phyloP scores from a whole-genome alignment of 2,329 filamentous ascomycete species.

The Aspergillus vadensis region DNA sequence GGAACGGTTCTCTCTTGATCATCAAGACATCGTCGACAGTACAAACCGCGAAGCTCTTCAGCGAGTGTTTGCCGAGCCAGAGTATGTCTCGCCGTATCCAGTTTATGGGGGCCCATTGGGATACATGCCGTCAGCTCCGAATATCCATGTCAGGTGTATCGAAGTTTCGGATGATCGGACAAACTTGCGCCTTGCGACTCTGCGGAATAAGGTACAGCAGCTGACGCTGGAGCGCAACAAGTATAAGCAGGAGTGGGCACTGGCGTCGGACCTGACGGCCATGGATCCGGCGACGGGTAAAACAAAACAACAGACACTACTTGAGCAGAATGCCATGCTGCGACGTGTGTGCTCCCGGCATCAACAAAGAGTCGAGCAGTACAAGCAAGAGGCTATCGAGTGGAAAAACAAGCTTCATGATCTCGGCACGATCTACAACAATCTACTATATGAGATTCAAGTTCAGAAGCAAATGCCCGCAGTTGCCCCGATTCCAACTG shows the following conservation, averaged over 20 bases:
- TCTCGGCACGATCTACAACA: slow-evolving; percentile 28
- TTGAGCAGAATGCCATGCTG: slow-evolving; percentile 26
- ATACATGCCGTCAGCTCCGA: slow-evolving; percentile 35
- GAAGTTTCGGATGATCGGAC: slow-evolving; percentile 27
- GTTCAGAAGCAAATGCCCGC: slow-evolving; percentile 20
- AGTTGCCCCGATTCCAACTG: slow-evolving; percentile 21
- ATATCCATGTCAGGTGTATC: slow-evolving; percentile 31
- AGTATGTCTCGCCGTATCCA: slow-evolving; percentile 38
- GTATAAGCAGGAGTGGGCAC: slow-evolving; percentile 28
- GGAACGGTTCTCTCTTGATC: slow-evolving; percentile 24
- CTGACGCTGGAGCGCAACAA: slow-evolving; percentile 34
- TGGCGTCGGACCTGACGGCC: slow-evolving; percentile 19
- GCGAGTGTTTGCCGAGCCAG: slow-evolving; percentile 19
- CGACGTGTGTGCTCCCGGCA: slow-evolving; percentile 29
- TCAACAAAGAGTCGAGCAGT: slow-evolving; percentile 26
- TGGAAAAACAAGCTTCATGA: slow-evolving; percentile 28
- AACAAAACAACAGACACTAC: slow-evolving; percentile 22
- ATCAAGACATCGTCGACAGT: slow-evolving; percentile 26
- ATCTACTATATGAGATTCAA: slow-evolving; percentile 28
- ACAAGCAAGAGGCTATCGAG: slow-evolving; percentile 30
- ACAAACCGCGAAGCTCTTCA: slow-evolving; percentile 27
- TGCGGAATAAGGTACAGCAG: slow-evolving; percentile 26
- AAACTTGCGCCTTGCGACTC: slow-evolving; percentile 24
- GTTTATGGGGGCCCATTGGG: slow-evolving; percentile 27
- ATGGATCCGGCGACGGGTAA: slow-evolving; percentile 34